Evolutionary conservation across 1,139 yeast genomes (phyloP).

Genomic region (Magnusiomyces ingens): DNA sequence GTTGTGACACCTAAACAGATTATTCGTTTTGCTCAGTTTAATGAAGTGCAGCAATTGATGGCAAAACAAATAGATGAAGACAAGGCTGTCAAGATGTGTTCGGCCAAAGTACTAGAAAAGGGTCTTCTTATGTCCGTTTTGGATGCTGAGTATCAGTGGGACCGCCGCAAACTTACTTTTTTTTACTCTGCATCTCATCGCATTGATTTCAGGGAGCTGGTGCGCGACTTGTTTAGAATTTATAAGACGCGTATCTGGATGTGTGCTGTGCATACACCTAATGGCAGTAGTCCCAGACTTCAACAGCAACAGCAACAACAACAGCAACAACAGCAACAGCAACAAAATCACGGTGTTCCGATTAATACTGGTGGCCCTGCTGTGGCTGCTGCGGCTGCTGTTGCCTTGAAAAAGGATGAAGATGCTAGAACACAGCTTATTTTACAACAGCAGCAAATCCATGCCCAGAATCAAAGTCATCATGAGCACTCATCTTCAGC

Average conservation of each 20-base stretch:
- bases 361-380: neutral
- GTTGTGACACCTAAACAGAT: conserved; percentile 64
- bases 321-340: neutral
- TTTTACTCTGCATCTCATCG: conserved; percentile 79
- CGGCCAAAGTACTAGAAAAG: conserved; percentile 51
- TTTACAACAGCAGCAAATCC: neutral
- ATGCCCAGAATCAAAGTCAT: no score
- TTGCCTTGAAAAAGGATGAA: no score
- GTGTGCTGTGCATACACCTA: conserved; percentile 56
- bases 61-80: conserved; percentile 64
- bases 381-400: neutral
- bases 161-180: conserved; percentile 85
- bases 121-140: conserved; percentile 43
- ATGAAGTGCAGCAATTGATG: conserved; percentile 54
- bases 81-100: conserved; percentile 56
- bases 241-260: conserved; percentile 97
- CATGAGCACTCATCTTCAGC: no score
- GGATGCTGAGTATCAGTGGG: conserved; percentile 92
- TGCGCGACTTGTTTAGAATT: conserved; percentile 83
- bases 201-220: conserved; percentile 87
- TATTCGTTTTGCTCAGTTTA: conserved; percentile 56
- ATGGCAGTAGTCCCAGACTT: neutral
- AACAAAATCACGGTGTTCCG: no score
- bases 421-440: no score
- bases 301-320: neutral